Evolutionary conservation across 2,329 filamentous ascomycete species (phyloP), one percentile per base, ranked within the genome.

Genomic region (Anthostomella pinea): DNA sequence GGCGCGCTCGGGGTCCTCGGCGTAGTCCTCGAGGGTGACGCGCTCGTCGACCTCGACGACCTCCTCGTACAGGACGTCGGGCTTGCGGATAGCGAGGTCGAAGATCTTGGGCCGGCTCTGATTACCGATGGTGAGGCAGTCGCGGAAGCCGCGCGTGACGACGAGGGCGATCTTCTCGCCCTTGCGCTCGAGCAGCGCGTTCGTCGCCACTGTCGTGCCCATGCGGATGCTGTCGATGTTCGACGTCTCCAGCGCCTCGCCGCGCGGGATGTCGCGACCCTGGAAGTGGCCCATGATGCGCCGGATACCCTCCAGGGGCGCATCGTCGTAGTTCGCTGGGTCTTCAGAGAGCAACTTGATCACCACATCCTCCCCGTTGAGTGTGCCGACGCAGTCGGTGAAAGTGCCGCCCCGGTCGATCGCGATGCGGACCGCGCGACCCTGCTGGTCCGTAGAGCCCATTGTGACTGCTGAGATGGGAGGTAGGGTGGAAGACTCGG

Each of bases 181-280:
- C 63, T 95, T 95, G 39, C 90, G 73, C 63, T 96, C 90, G 2
- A 96, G 72, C 38, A 96, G 66, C 0, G 90, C 90, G 61, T 96
- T 96, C 1, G 90, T 96, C 8, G 90, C 90, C 9, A 96, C 89
- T 0, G 90, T 96, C 2, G 90, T 96, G 28, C 90, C 90, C 90
- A 96, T 96, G 30, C 90, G 83, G 59, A 96, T 95, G 37, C 85
- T 89, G 51, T 93, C 87, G 51, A 96, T 94, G 55, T 81, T 68
- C 13, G 81, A 78, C 1, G 89, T 95, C 60, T 95, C 88, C 7
- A 95, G 69, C 1, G 85, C 70, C 58, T 89, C 72, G 17, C 87
- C 88, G 30, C 89, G 81, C 3, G 87, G 86, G 28, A 94, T 89
- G 4, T 91, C 82, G 39, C 75, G 73, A 35, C 75, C 73, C 2